phyloP scores from a whole-genome alignment of 164 flowering plant genomes.

The Buxus sempervirens region DNA sequence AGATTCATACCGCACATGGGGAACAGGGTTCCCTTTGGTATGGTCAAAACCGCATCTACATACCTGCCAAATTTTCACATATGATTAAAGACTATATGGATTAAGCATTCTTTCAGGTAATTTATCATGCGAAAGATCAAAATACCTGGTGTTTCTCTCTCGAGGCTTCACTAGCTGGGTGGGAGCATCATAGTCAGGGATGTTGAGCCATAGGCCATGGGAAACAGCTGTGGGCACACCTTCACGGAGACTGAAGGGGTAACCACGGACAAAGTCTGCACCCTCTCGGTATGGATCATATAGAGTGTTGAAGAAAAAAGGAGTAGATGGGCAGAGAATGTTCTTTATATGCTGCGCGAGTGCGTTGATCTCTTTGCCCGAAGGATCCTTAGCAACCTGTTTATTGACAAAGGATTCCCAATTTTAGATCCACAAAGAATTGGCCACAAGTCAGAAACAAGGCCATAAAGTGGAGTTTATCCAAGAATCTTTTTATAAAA shows the following conservation, averaged over 20 bases:
- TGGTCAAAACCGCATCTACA: slow-evolving; percentile 76
- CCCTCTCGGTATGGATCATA: slow-evolving; percentile 82
- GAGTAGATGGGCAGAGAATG: slow-evolving; percentile 65
- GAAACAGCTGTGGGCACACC: slow-evolving; percentile 81
- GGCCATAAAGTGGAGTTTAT: not conserved
- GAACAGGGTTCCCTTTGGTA: slow-evolving; percentile 78
- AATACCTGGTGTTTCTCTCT: slow-evolving; percentile 70
- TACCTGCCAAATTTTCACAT: slow-evolving; percentile 30
- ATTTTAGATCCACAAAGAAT: slow-evolving; percentile 2
- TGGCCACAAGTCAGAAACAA: not conserved
- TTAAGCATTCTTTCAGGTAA: not conserved
- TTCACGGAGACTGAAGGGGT: slow-evolving; percentile 80
- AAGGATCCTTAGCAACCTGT: slow-evolving; percentile 79
- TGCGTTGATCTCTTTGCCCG: slow-evolving; percentile 73
- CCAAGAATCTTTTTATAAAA: no score
- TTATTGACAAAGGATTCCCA: not conserved
- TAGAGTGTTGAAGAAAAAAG: slow-evolving; percentile 81
- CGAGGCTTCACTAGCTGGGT: slow-evolving; percentile 83
- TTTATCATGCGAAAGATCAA: not conserved
- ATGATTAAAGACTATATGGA: not conserved
- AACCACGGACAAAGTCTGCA: slow-evolving; percentile 85
- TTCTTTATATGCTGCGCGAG: slow-evolving; percentile 82
- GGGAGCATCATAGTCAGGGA: slow-evolving; percentile 85
- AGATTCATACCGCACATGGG: slow-evolving; percentile 89
- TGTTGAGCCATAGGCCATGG: slow-evolving; percentile 84